Conservation (phyloP, 129 eudicot species). For the Flaveria trinervia region DNA sequence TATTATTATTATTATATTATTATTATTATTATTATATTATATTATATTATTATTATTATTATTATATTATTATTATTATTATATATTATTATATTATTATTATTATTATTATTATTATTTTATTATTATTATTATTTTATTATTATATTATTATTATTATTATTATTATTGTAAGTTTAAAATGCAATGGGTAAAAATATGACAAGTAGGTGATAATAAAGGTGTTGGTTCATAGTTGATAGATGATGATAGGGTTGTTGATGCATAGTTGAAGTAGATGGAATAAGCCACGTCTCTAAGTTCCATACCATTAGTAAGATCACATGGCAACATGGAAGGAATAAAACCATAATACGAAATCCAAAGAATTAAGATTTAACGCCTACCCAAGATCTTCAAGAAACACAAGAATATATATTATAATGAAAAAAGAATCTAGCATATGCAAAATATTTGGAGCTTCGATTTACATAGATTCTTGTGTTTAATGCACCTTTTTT, state of each 20-base stretch:
- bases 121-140: no score
- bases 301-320: constrained; percentile 28
- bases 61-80: no score
- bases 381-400: constrained; percentile 20
- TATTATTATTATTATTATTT: no score
- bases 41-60: no score
- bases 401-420: not conserved
- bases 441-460: constrained; percentile 27
- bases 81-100: no score
- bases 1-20: no score
- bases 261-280: constrained; percentile 11
- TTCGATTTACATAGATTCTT: constrained; percentile 41
- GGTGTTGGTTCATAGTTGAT: not conserved
- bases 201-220: not conserved
- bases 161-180: no score
- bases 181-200: not conserved
- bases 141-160: no score
- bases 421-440: constrained; percentile 32
- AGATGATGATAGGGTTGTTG: constrained; percentile 8
- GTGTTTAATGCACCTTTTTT: constrained; percentile 5
- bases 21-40: no score
- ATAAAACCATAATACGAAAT: constrained; percentile 33
- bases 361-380: constrained; percentile 20
- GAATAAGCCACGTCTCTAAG: constrained; percentile 35
- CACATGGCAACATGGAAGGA: constrained; percentile 42